A percentile compares a stretch with the other conserved stretches of the same genome.
phyloP scores from a whole-genome alignment of 768 basidiomycete species.

The Lentinula aciculospora region DNA sequence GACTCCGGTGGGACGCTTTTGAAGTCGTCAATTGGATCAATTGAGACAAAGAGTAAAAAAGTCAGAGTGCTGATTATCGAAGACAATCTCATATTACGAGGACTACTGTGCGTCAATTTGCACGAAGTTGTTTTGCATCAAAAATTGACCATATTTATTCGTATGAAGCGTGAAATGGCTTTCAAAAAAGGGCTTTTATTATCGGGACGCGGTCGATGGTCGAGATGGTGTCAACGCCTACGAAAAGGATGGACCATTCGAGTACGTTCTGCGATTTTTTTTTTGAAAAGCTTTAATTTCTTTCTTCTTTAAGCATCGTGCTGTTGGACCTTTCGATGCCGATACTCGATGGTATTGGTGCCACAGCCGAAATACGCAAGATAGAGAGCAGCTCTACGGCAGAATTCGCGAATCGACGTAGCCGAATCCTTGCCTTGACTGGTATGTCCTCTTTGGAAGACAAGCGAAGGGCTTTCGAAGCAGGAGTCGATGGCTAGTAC shows the following conservation, averaged over 20 bases:
- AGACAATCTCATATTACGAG: constrained; percentile 83
- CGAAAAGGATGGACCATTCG: constrained; percentile 70
- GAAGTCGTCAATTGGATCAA: constrained; percentile 55
- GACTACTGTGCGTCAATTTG: constrained; percentile 59
- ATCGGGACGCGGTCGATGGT: constrained; percentile 77
- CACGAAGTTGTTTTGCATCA: constrained; percentile 2
- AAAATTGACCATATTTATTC: constrained; percentile 5
- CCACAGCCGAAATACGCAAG: constrained; percentile 76
- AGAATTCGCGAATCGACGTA: constrained; percentile 15
- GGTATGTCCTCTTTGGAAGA: constrained; percentile 94
- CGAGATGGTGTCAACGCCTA: constrained; percentile 78
- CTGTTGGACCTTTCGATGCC: constrained; percentile 93
- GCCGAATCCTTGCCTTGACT: constrained; percentile 81
- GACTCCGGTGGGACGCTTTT: constrained; percentile 64
- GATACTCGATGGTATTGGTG: constrained; percentile 83
- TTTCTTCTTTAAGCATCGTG: constrained; percentile 63
- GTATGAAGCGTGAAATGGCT: constrained; percentile 55
- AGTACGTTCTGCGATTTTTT: constrained; percentile 47
- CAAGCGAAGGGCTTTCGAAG: constrained; percentile 85
- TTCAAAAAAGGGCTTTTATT: constrained; percentile 70
- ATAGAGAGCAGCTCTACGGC: constrained; percentile 46
- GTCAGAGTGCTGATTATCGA: constrained; percentile 81
- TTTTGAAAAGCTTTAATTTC: constrained; percentile 2
- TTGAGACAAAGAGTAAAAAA: constrained; percentile 35
- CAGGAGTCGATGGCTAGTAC: constrained; percentile 94